Conservation (phyloP, 805 yeast genomes). For the Pichia rugopelliculosa region DNA sequence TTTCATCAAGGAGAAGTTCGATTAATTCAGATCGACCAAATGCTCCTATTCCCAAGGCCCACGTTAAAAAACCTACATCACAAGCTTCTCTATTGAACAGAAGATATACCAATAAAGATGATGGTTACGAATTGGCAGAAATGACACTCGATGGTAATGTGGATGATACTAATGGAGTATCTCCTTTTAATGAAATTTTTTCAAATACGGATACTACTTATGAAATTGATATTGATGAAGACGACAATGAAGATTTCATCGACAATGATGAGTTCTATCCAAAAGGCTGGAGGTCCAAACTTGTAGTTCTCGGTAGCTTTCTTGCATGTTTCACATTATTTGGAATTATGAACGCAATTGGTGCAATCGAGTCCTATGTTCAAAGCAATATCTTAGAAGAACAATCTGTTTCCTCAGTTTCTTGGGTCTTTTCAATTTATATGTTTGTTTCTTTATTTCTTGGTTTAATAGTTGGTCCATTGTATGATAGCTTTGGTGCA, state of each 20-base stretch:
- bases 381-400: conserved; percentile 45
- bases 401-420: conserved; percentile 40
- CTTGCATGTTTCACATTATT: conserved; percentile 44
- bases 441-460: conserved; percentile 40
- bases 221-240: not conserved
- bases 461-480: conserved; percentile 35
- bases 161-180: not conserved
- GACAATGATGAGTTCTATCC: conserved; percentile 33
- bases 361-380: conserved; percentile 57
- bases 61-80: not conserved
- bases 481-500: conserved; percentile 59
- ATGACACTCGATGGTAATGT: not conserved
- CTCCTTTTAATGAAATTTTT: not conserved
- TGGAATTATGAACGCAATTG: conserved; percentile 52
- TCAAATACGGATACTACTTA: not conserved
- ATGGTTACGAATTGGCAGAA: not conserved
- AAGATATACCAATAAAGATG: not conserved
- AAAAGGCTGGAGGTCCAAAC: conserved; percentile 50
- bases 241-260: conserved; percentile 15
- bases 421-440: conserved; percentile 63
- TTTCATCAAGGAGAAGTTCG: not conserved
- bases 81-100: not conserved
- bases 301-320: conserved; percentile 50
- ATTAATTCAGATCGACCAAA: not conserved
- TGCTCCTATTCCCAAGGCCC: not conserved